Evolutionary conservation across 2,329 filamentous ascomycete species (phyloP).

Genomic region (Dactylellina leptospora): DNA sequence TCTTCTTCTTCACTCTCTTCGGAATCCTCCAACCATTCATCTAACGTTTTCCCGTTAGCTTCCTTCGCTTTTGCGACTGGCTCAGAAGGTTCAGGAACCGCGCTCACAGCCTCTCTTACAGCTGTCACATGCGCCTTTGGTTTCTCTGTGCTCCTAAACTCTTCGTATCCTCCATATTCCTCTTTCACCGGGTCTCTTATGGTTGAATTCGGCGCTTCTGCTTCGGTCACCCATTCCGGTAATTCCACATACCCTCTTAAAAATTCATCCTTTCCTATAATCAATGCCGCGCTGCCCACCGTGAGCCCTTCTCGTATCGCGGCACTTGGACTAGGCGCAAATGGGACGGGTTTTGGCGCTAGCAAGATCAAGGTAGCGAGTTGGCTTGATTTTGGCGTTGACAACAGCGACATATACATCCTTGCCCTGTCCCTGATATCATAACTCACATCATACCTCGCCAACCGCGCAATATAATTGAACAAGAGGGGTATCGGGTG

Average conservation of each 20-base stretch:
- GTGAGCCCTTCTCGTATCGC: slow-evolving; percentile 80
- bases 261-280: slow-evolving; percentile 66
- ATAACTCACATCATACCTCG: slow-evolving; percentile 92
- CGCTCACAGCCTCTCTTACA: slow-evolving; percentile 61
- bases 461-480: slow-evolving; percentile 83
- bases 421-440: slow-evolving; percentile 91
- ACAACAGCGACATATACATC: slow-evolving; percentile 84
- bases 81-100: slow-evolving; percentile 52
- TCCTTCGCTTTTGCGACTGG: slow-evolving; percentile 65
- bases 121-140: slow-evolving; percentile 65
- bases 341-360: slow-evolving; percentile 91
- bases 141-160: slow-evolving; percentile 59
- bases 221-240: slow-evolving; percentile 83
- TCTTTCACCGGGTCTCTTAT: slow-evolving; percentile 68
- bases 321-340: slow-evolving; percentile 81
- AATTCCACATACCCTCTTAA: slow-evolving; percentile 80
- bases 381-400: slow-evolving; percentile 74
- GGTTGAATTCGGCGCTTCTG: slow-evolving; percentile 71
- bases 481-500: slow-evolving; percentile 81
- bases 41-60: slow-evolving; percentile 75
- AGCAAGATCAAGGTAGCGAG: slow-evolving; percentile 89
- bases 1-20: slow-evolving; percentile 68
- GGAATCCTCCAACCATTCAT: slow-evolving; percentile 85
- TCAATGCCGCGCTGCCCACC: slow-evolving; percentile 84
- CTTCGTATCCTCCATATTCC: slow-evolving; percentile 59